A percentile compares a stretch with the other conserved stretches of the same genome.
Conservation (phyloP, 345 rosid species). For the Eucalyptus globulus region DNA sequence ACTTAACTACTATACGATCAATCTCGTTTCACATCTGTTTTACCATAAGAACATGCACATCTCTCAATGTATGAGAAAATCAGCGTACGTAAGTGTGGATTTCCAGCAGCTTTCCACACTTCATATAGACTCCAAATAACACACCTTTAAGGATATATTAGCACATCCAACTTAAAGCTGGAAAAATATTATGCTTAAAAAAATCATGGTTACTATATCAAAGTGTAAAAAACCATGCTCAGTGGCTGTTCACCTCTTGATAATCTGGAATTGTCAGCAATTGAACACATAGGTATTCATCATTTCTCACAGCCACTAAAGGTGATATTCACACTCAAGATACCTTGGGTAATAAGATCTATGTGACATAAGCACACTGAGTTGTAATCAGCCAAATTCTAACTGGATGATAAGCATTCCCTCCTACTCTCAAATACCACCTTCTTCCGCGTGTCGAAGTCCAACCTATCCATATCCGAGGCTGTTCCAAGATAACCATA, state of each 20-base stretch:
- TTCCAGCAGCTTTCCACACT: neutral
- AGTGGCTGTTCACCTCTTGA: neutral
- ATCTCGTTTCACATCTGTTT: neutral
- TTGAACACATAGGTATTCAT: neutral
- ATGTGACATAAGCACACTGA: neutral
- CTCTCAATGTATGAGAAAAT: neutral
- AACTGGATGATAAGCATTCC: slow-evolving; percentile 31
- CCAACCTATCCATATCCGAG: slow-evolving; percentile 66
- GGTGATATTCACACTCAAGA: neutral
- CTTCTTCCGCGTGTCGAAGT: slow-evolving; percentile 75
- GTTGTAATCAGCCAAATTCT: neutral
- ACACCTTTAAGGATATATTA: neutral
- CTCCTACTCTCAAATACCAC: slow-evolving; percentile 56
- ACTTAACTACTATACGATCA: neutral
- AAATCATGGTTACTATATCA: neutral
- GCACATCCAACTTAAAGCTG: neutral
- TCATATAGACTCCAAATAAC: neutral
- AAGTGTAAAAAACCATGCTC: neutral
- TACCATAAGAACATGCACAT: neutral
- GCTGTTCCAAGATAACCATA: slow-evolving; percentile 79
- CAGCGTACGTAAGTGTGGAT: neutral
- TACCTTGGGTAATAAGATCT: neutral
- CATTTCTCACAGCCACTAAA: neutral
- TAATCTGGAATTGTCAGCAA: neutral
- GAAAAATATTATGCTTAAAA: neutral